A percentile compares a stretch with the other conserved stretches of the same genome.
Conservation (phyloP, 768 basidiomycete genomes). For the Cystoderma amianthinum region DNA sequence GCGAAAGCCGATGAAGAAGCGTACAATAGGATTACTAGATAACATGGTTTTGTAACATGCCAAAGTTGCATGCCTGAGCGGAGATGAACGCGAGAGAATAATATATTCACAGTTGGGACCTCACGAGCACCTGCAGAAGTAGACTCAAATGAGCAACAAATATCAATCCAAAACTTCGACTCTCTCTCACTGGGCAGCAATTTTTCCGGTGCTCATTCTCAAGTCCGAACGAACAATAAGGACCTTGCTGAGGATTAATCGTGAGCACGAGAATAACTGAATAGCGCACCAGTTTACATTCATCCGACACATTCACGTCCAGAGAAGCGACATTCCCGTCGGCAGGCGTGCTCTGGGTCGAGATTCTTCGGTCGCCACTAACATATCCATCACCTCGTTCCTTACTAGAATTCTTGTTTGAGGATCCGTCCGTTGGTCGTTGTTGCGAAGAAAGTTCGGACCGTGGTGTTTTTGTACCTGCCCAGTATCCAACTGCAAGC, state of each 20-base stretch:
- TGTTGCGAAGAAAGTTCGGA: constrained; percentile 6
- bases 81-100: constrained; percentile 1
- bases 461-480: constrained; percentile 18
- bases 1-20: too few relatives aligned
- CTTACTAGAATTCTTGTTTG: constrained; percentile 5
- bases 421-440: background rate
- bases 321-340: background rate
- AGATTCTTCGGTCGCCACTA: too few relatives aligned
- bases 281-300: constrained; percentile 47
- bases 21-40: constrained; percentile 61
- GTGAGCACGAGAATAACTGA: constrained; percentile 1
- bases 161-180: too few relatives aligned
- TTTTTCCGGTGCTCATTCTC: background rate
- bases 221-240: constrained; percentile 30
- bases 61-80: constrained; percentile 70
- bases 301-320: constrained; percentile 28
- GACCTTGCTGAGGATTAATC: constrained; percentile 25
- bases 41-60: constrained; percentile 77
- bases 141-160: background rate
- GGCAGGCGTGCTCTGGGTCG: background rate
- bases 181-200: constrained; percentile 54
- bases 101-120: constrained; percentile 8
- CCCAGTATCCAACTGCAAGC: constrained; percentile 34
- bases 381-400: constrained; percentile 13
- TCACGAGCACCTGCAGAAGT: constrained; percentile 37